Evolutionary conservation across 306 rosid species (phyloP), one percentile per base, ranked within the genome.

Genomic region (Sechiopsis laciniata): DNA sequence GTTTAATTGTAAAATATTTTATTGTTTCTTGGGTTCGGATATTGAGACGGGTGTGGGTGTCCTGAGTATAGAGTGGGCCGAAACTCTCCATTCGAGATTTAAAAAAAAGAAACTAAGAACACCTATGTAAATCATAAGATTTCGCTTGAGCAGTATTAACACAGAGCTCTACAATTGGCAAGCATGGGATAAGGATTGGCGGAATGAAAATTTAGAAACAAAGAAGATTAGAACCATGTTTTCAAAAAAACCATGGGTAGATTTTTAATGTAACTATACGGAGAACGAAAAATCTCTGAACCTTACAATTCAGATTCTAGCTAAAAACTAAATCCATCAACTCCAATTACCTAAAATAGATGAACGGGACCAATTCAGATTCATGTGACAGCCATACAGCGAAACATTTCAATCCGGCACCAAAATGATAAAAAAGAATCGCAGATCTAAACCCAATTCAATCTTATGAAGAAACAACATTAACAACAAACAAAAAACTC

Each of bases 401-500:
- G 37, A 32, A 3, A 32, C 37, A 32, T 32, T 32, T 32, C 37
- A 32, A 32, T 32, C 37, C 37, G 5, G 37, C 37, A 32, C 29
- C 40, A 11, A 67, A 19, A 48, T 2, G 11, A 21, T 20, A 68
- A 26, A 26, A 26, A 26, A n/a, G 22, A 46, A 70, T 22, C 59
- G 21, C 15, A 51, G 46, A 70, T 70, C 37, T 15, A 26, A 70
- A n/a, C 51, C 10, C 53, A 72, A 5, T 55, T 2, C 72, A 46
- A 67, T 45, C 50, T 32, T 5, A 32, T 32, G 42, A 56, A 11
- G 16, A 53, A n/a, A 3, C 5, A 76, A 14, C 7, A 52, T 2
- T 7, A 32, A 29, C 0, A 46, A 51, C 1, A 51, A 50, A 12
- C 4, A 45, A 24, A 70, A 64, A 80, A 81, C 85, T 72, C 42